Evolutionary conservation across 495 filamentous ascomycete genomes (phyloP).

Genomic region (Cercophora samala): DNA sequence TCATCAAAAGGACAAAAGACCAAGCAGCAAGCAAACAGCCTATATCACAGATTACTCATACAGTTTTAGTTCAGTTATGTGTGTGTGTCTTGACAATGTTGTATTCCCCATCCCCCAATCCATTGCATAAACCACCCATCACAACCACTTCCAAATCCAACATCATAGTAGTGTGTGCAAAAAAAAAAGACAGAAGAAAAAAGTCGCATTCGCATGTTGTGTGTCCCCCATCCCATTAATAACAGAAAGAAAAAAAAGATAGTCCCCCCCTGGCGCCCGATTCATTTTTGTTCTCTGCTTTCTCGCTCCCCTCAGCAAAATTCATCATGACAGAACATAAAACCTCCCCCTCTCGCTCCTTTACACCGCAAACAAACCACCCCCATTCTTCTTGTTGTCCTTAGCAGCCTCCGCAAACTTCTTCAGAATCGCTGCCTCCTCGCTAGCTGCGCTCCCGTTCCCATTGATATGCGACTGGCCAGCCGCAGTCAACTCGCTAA

Average conservation of each 20-base stretch:
- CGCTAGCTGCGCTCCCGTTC: neutral
- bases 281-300: neutral
- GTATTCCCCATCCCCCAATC: no score
- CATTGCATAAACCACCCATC: no score
- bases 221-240: neutral
- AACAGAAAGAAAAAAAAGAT: slow-evolving; percentile 1
- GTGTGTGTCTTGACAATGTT: neutral
- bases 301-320: slow-evolving; percentile 5
- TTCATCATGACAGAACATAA: neutral
- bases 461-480: neutral
- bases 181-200: no score
- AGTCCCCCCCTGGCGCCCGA: neutral
- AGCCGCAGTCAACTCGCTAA: slow-evolving; percentile 15
- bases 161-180: no score
- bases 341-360: neutral
- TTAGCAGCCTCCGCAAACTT: neutral
- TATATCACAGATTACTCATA: slow-evolving; percentile 15
- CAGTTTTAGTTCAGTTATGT: slow-evolving; percentile 8
- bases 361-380: slow-evolving; percentile 4
- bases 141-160: no score
- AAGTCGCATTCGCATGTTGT: no score
- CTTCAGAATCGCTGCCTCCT: neutral
- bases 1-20: neutral
- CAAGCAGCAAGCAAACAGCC: neutral
- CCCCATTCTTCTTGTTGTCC: neutral